Conservation (phyloP, 2,329 filamentous ascomycete genomes). For the Elsinoe batatas region DNA sequence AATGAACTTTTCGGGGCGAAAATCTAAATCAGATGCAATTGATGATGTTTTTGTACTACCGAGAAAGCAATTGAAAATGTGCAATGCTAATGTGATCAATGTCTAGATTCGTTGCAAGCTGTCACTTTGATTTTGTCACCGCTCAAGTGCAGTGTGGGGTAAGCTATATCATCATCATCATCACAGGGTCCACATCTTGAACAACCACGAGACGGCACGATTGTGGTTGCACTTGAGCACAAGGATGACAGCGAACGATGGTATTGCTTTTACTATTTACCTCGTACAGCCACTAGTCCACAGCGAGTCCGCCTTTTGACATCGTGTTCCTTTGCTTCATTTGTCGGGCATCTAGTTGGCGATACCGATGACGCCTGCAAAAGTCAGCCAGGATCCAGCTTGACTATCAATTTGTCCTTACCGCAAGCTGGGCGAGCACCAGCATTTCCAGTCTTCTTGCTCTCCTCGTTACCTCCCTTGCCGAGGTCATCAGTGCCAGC, state of each 20-base stretch:
- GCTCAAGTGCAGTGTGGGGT: constrained; percentile 1
- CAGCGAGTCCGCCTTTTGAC: not conserved
- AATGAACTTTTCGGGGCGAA: not conserved
- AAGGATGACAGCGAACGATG: not conserved
- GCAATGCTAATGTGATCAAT: not conserved
- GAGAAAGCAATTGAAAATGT: not conserved
- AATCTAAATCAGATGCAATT: not conserved
- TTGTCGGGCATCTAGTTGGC: constrained; percentile 18
- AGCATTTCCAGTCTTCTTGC: constrained; percentile 96
- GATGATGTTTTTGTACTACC: not conserved
- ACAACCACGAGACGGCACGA: not conserved
- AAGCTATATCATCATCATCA: constrained; percentile 11
- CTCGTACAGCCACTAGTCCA: not conserved
- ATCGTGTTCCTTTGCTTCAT: not conserved
- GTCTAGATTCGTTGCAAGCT: not conserved
- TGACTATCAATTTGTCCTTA: too few species aligned
- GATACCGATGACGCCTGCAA: constrained; percentile 30
- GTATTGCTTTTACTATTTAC: constrained; percentile 2
- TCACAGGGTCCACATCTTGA: not conserved
- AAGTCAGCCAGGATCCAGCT: constrained; percentile 1
- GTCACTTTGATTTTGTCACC: constrained; percentile 1
- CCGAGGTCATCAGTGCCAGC: constrained; percentile 94
- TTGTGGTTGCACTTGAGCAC: not conserved
- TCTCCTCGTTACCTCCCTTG: constrained; percentile 84
- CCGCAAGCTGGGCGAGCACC: constrained; percentile 89